Evolutionary conservation across 2,329 filamentous ascomycete genomes (phyloP).

Genomic region (Colletotrichum lindemuthianum): DNA sequence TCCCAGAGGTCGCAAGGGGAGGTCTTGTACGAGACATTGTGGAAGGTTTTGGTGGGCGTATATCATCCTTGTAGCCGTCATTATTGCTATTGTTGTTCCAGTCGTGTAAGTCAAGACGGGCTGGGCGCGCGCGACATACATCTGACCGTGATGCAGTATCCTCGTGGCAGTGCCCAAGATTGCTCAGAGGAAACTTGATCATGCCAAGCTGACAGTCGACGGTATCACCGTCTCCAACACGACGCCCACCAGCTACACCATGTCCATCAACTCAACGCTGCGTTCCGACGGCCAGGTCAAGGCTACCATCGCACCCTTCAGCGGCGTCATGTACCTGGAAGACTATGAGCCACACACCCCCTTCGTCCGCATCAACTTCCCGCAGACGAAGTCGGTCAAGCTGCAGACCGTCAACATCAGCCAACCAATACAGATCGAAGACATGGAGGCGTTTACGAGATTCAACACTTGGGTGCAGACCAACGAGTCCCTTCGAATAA

Average conservation of each 20-base stretch:
- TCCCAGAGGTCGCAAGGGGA: constrained; percentile 45
- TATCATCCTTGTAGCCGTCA: constrained; percentile 55
- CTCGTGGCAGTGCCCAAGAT: constrained; percentile 66
- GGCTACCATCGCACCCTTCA: constrained; percentile 61
- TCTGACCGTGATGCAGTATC: constrained; percentile 52
- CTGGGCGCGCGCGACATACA: background rate
- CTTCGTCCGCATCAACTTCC: constrained; percentile 63
- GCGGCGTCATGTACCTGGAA: constrained; percentile 65
- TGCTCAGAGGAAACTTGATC: constrained; percentile 65
- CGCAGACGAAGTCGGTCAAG: constrained; percentile 59
- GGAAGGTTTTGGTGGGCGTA: constrained; percentile 71
- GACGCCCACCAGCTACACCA: constrained; percentile 54
- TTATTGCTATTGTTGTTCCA: constrained; percentile 62
- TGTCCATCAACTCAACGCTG: constrained; percentile 67
- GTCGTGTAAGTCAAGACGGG: constrained; percentile 63
- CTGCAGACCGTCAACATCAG: constrained; percentile 62
- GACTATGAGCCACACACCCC: constrained; percentile 57
- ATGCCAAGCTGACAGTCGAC: constrained; percentile 62
- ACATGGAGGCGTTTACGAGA: constrained; percentile 59
- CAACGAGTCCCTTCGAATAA: constrained; percentile 61
- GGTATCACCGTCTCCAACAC: constrained; percentile 61
- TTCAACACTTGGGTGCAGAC: constrained; percentile 66
- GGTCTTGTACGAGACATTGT: constrained; percentile 57
- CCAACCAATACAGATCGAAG: constrained; percentile 57
- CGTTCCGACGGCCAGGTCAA: constrained; percentile 60